Evolutionary conservation across 768 basidiomycete species (phyloP).

Genomic region (Rhizopogon sp.): DNA sequence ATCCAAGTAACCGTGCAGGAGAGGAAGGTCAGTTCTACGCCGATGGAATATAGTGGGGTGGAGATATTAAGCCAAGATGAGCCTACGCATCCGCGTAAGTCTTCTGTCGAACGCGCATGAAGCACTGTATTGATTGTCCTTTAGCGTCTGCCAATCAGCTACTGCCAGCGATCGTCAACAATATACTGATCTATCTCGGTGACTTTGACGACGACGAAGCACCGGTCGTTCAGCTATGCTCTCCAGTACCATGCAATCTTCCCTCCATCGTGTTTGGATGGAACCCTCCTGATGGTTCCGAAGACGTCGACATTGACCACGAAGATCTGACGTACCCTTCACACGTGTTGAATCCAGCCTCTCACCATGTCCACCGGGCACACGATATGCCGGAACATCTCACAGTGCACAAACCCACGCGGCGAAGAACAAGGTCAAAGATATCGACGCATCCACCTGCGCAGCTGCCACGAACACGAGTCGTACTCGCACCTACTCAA

Average conservation of each 20-base stretch:
- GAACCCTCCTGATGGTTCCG: constrained; percentile 20
- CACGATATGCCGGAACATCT: background rate
- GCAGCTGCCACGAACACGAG: constrained; percentile 1
- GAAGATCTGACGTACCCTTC: constrained; percentile 5
- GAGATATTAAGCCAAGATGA: background rate
- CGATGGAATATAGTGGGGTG: background rate
- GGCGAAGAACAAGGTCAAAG: background rate
- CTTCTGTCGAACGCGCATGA: background rate
- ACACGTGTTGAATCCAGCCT: constrained; percentile 1
- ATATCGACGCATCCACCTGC: background rate
- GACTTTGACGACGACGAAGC: background rate
- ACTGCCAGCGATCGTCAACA: background rate
- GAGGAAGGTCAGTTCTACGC: background rate
- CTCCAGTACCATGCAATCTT: background rate
- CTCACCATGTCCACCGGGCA: background rate
- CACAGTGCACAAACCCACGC: background rate
- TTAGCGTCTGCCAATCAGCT: background rate
- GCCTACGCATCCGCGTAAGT: background rate
- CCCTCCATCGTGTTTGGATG: constrained; percentile 17
- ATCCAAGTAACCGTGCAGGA: background rate
- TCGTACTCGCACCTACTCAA: constrained; percentile 3
- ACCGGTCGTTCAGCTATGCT: background rate
- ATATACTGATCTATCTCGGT: background rate
- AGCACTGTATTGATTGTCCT: background rate
- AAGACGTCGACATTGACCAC: constrained; percentile 18